Conservation (phyloP, 106 monocot species). For the Cymbidium sinense region DNA sequence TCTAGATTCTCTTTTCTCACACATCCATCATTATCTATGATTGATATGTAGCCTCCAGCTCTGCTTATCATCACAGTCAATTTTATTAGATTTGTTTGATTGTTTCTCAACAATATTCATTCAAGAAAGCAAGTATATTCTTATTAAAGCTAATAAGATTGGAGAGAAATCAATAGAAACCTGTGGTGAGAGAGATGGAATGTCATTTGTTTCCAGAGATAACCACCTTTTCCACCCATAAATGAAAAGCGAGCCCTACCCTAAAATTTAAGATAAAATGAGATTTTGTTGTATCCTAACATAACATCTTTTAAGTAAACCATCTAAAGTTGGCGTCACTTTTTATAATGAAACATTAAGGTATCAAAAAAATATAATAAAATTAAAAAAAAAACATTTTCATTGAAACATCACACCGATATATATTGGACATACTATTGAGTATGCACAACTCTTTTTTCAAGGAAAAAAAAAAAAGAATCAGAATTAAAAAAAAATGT, state of each 20-base stretch:
- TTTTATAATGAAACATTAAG: too few relatives aligned
- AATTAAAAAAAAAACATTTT: too few relatives aligned
- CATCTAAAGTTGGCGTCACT: too few relatives aligned
- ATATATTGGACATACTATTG: neutral
- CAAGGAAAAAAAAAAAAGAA: neutral
- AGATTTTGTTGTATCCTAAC: too few relatives aligned
- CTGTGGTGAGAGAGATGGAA: slow-evolving; percentile 59
- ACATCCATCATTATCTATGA: slow-evolving; percentile 42
- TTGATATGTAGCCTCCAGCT: slow-evolving; percentile 62
- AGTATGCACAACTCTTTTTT: neutral
- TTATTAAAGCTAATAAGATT: neutral
- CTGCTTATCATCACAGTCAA: slow-evolving; percentile 19
- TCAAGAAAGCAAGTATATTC: neutral
- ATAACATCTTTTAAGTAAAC: too few relatives aligned
- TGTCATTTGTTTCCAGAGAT: slow-evolving; percentile 84
- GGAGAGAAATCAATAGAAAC: slow-evolving; percentile 18
- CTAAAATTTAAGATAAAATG: slow-evolving; percentile 19
- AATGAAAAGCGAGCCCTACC: slow-evolving; percentile 93
- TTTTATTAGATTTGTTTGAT: neutral
- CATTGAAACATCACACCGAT: too few relatives aligned
- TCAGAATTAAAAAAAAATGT: too few relatives aligned
- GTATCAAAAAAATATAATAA: too few relatives aligned
- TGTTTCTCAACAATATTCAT: neutral
- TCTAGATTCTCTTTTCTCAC: slow-evolving; percentile 31
- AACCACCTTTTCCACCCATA: slow-evolving; percentile 88